phyloP scores from a whole-genome alignment of 495 filamentous ascomycete genomes.

The Usnea hakonensis region DNA sequence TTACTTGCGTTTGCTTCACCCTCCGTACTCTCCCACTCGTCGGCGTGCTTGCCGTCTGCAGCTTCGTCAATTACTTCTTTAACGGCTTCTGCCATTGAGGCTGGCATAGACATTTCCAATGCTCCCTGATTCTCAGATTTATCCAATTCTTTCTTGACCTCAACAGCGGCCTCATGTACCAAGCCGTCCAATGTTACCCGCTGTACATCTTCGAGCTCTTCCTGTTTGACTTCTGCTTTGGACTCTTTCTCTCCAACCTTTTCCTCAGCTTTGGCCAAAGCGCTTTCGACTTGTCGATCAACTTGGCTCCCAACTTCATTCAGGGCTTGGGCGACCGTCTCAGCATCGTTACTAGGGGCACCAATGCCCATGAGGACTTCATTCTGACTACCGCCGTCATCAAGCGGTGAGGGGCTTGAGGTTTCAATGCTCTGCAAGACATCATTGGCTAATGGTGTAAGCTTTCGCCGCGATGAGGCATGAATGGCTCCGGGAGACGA shows the following conservation, averaged over 20 bases:
- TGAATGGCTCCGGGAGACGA: slow-evolving; percentile 21
- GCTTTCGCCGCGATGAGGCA: slow-evolving; percentile 23
- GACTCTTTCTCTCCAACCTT: slow-evolving; percentile 29
- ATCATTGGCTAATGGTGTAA: slow-evolving; percentile 21
- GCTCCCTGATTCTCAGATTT: slow-evolving; percentile 45
- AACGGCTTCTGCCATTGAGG: slow-evolving; percentile 46
- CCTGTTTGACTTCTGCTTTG: slow-evolving; percentile 36
- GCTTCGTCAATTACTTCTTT: slow-evolving; percentile 53
- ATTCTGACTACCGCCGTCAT: slow-evolving; percentile 29
- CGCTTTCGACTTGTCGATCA: slow-evolving; percentile 60
- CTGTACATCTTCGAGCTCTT: slow-evolving; percentile 37
- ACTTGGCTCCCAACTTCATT: slow-evolving; percentile 59
- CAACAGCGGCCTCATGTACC: slow-evolving; percentile 39
- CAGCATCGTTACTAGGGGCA: slow-evolving; percentile 40
- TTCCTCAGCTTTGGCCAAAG: slow-evolving; percentile 47
- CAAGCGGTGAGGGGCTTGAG: slow-evolving; percentile 27
- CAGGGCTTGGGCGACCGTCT: slow-evolving; percentile 66
- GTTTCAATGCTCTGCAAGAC: slow-evolving; percentile 28
- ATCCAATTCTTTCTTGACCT: slow-evolving; percentile 49
- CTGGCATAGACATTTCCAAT: slow-evolving; percentile 43
- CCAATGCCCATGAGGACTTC: slow-evolving; percentile 29
- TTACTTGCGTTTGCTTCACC: slow-evolving; percentile 67
- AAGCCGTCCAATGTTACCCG: slow-evolving; percentile 35
- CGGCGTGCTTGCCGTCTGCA: slow-evolving; percentile 47
- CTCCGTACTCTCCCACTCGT: slow-evolving; percentile 68